A percentile compares a stretch with the other conserved stretches of the same genome.
Conservation (phyloP, 2,329 filamentous ascomycete species). For the Chaetomium sp. region DNA sequence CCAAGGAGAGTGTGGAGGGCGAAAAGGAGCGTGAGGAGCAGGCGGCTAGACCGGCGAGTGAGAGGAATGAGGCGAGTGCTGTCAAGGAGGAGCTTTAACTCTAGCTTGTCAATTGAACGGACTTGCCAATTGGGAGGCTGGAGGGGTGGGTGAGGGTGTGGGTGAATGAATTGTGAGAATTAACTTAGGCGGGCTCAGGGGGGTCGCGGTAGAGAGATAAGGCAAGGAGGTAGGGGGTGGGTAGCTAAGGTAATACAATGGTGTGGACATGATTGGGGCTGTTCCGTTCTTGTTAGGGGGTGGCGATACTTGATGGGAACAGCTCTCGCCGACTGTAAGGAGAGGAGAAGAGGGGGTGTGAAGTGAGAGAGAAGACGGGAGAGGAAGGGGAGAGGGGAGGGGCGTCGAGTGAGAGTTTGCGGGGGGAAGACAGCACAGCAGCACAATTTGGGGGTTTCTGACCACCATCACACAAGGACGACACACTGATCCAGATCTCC, state of each 20-base stretch:
- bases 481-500: conserved; percentile 6
- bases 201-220: too few species aligned
- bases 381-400: neutral
- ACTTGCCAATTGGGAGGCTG: too few species aligned
- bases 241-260: too few species aligned
- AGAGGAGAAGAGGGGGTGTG: neutral
- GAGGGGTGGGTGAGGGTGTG: neutral
- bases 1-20: conserved; percentile 49
- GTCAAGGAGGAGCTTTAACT: conserved; percentile 12
- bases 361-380: neutral
- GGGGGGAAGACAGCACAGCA: too few species aligned
- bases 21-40: conserved; percentile 51
- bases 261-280: too few species aligned
- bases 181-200: too few species aligned
- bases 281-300: too few species aligned
- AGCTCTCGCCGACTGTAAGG: neutral
- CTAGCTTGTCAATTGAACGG: too few species aligned
- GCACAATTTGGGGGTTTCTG: too few species aligned
- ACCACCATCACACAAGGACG: neutral
- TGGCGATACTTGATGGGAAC: too few species aligned
- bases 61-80: conserved; percentile 48
- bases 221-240: too few species aligned
- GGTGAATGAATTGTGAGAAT: neutral
- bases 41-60: conserved; percentile 56
- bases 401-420: too few species aligned